A percentile compares a stretch with the other conserved stretches of the same genome.
Evolutionary conservation across 148 eudicot species (phyloP).

Genomic region (Diospyros kaki): DNA sequence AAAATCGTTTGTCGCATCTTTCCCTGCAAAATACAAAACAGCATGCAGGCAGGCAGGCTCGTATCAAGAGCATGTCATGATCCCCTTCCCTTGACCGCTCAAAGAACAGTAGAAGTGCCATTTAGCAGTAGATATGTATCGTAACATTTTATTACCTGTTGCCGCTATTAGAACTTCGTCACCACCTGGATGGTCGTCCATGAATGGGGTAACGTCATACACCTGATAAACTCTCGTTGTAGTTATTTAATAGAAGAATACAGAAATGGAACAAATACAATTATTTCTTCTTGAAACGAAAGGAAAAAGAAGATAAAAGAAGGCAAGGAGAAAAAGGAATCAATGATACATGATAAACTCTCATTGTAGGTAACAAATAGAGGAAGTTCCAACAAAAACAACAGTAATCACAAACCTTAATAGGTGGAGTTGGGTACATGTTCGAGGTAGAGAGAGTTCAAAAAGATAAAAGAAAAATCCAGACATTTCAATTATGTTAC

Average conservation of each 20-base stretch:
- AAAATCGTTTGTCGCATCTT: conserved; percentile 83
- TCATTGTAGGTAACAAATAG: too few species aligned
- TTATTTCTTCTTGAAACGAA: not conserved
- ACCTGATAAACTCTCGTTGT: not conserved
- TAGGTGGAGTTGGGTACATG: too few species aligned
- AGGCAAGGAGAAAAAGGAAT: not conserved
- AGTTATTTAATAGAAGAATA: too few species aligned
- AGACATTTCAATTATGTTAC: too few species aligned
- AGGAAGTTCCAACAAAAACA: too few species aligned
- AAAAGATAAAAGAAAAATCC: too few species aligned
- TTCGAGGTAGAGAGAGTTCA: too few species aligned
- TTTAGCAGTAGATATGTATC: not conserved
- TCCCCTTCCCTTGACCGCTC: not conserved
- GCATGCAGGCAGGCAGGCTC: not conserved
- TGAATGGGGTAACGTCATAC: conserved; percentile 26
- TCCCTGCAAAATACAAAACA: conserved; percentile 36
- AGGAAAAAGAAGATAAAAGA: not conserved
- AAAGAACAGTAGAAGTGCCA: not conserved
- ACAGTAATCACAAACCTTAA: too few species aligned
- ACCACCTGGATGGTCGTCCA: conserved; percentile 29
- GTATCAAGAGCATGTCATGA: not conserved
- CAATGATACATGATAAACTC: too few species aligned
- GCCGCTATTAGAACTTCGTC: conserved; percentile 27
- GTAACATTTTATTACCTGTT: conserved; percentile 10
- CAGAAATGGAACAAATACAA: not conserved